Evolutionary conservation across 2,329 filamentous ascomycete genomes (phyloP), one percentile per base, ranked within the genome.

Genomic region (Aspergillus hortae): DNA sequence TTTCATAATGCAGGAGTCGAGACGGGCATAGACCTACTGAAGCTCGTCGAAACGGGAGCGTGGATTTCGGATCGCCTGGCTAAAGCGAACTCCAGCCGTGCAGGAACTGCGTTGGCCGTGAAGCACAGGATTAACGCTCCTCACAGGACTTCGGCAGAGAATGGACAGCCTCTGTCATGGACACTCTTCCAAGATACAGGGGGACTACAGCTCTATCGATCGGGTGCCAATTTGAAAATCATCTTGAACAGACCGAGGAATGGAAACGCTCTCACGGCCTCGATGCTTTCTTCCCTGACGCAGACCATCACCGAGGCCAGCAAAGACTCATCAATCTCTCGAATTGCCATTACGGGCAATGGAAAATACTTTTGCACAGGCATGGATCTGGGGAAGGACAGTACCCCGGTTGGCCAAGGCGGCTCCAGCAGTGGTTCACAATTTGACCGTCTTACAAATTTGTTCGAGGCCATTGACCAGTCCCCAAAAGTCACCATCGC

Each of bases 1-100:
- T 72, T 72, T 30, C 57, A 70, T 6, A 58, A 64, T 11, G 65
- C 91, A 49, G 90, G 90, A 0, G 84, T 89, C 73, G 76, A 84
- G 38, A 92, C 89, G 0, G 89, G 89, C 0, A 80, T 94, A 1
- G 81, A 89, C 65, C 58, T 90, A 4, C 2, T 44, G 56, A 80
- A 79, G 40, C 73, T 92, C 47, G 79, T 80, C 35, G 81, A 86
- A 53, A 83, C 90, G 49, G 89, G 89, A 0, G 75, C 80, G 12
- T 91, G 88, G 88, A 89, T 91, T 52, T 83, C 43, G 43, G 4
- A 41, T 4, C 47, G 56, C 12, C 52, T 64, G 0, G 44, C 48
- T 3, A 54, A 33, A 25, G 4, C 46, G 2, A 72, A 72, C 35
- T 49, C 52, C 1, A 61, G 59, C 48, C 58, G 59, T 9, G 58